A percentile compares a stretch with the other conserved stretches of the same genome.
These are phyloP conservation scores for Sparassis latifolia DNA, from an alignment of 1,284 basidiomycete genomes.

Conservation along the genomic window DNA sequence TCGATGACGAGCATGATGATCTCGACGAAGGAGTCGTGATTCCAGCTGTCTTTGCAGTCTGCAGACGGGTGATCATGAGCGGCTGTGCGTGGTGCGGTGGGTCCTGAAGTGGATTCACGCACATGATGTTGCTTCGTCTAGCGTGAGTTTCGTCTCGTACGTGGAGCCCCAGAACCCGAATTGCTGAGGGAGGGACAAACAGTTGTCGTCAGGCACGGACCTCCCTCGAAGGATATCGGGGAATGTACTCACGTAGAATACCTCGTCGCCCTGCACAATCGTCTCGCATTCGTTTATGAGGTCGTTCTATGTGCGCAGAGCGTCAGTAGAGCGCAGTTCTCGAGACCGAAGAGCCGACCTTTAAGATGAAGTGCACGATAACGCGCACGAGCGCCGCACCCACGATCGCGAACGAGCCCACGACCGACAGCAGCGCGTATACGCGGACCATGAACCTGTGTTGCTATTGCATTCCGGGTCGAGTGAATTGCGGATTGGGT, in stretches of 20 bases:
- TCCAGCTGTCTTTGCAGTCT: constrained; percentile 55
- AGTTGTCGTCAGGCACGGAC: neutral
- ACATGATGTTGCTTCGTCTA: constrained; percentile 39
- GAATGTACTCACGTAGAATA: constrained; percentile 21
- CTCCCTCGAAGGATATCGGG: neutral
- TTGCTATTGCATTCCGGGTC: constrained; percentile 28
- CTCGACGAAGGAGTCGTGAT: constrained; percentile 52
- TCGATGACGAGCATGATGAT: constrained; percentile 54
- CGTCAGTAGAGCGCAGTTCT: constrained; percentile 1
- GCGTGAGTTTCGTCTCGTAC: constrained; percentile 3
- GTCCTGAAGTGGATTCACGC: constrained; percentile 17
- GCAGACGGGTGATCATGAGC: neutral
- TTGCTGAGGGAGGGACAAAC: constrained; percentile 6
- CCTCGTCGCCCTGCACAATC: constrained; percentile 26
- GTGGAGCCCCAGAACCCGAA: constrained; percentile 43
- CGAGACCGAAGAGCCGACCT: constrained; percentile 31
- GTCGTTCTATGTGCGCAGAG: constrained; percentile 30
- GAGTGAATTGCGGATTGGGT: too few species aligned
- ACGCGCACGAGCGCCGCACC: constrained; percentile 50
- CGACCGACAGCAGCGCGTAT: constrained; percentile 47
- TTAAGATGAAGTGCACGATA: constrained; percentile 61
- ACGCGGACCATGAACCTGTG: constrained; percentile 54
- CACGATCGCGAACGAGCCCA: constrained; percentile 45
- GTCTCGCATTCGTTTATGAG: constrained; percentile 45
- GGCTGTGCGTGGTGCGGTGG: too few species aligned